Conservation (phyloP, 306 rosid genomes). For the Lagenaria siceraria region DNA sequence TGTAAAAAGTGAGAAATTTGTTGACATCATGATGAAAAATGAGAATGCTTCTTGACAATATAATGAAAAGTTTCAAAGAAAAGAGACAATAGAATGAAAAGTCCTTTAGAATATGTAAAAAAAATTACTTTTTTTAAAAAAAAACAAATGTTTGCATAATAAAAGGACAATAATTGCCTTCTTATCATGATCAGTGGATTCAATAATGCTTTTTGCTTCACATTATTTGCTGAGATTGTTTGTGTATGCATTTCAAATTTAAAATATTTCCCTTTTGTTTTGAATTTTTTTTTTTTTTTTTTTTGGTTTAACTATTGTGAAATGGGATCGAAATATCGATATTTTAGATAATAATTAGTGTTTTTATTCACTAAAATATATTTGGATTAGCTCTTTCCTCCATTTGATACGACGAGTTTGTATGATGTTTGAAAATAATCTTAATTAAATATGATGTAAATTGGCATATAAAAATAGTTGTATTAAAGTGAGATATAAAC, state of each 20-base stretch:
- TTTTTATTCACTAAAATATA: no score
- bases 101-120: background rate
- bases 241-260: background rate
- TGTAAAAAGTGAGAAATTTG: background rate
- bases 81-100: background rate
- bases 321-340: no score
- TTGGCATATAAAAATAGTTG: no score
- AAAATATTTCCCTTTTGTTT: background rate
- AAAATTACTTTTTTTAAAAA: background rate
- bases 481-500: no score
- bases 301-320: no score
- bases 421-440: no score
- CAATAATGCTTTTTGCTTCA: background rate
- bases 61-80: background rate
- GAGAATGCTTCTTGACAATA: background rate
- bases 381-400: no score
- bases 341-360: no score
- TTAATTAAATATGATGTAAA: no score
- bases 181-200: background rate
- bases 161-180: background rate
- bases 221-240: background rate
- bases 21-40: background rate
- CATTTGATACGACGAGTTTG: no score
- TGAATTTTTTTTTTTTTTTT: no score
- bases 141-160: background rate